phyloP scores from a whole-genome alignment of 1,284 basidiomycete genomes.

The Ceratobasidium sp. region DNA sequence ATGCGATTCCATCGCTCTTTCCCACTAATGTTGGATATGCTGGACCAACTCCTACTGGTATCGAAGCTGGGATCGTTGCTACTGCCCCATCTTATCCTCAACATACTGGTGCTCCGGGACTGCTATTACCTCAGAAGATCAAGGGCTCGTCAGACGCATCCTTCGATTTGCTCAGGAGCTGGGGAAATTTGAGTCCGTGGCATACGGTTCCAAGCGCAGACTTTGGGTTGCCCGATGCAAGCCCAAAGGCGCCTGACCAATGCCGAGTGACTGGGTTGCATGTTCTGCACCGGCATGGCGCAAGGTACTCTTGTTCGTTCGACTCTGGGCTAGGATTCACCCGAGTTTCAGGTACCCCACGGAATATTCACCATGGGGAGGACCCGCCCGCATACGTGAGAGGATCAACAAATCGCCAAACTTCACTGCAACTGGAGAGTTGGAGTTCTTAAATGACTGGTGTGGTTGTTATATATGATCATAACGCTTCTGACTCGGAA shows the following conservation, averaged over 20 bases:
- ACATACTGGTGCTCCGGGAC: slow-evolving; percentile 75
- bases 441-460: slow-evolving; percentile 61
- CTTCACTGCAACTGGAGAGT: slow-evolving; percentile 54
- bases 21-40: slow-evolving; percentile 82
- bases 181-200: slow-evolving; percentile 59
- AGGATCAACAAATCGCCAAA: slow-evolving; percentile 42
- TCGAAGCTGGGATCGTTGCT: slow-evolving; percentile 78
- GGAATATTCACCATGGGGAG: neutral
- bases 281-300: slow-evolving; percentile 59
- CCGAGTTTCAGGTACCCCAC: neutral
- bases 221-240: slow-evolving; percentile 58
- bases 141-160: slow-evolving; percentile 51
- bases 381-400: neutral
- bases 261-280: slow-evolving; percentile 58
- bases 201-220: slow-evolving; percentile 54
- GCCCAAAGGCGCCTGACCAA: slow-evolving; percentile 54
- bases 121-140: slow-evolving; percentile 69
- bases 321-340: slow-evolving; percentile 58
- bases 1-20: slow-evolving; percentile 73
- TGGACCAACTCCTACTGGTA: slow-evolving; percentile 85
- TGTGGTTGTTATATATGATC: slow-evolving; percentile 14
- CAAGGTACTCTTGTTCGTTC: slow-evolving; percentile 59
- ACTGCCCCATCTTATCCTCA: slow-evolving; percentile 82
- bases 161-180: slow-evolving; percentile 58
- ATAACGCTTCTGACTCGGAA: neutral